Percentiles rank a stretch among this genome's conserved stretches.
Evolutionary conservation across 1,139 yeast genomes (phyloP).

Genomic region (Geotrichum armillariae): DNA sequence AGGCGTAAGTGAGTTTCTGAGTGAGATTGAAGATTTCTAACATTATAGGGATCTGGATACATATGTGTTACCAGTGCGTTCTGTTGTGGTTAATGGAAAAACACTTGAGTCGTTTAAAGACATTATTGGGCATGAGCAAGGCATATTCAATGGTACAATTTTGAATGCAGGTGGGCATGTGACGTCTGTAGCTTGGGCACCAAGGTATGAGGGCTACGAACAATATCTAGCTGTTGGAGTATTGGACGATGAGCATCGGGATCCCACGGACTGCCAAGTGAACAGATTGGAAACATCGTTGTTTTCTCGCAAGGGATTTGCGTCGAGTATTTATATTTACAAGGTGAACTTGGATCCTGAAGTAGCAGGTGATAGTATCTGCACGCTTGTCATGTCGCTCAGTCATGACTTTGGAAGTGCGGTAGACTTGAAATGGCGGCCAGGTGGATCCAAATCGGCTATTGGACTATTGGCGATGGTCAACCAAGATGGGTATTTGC

Average conservation of each 20-base stretch:
- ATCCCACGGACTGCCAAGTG: conserved; percentile 26
- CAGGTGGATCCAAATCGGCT: conserved; percentile 35
- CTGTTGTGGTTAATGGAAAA: conserved; percentile 9
- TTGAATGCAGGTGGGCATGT: conserved; percentile 33
- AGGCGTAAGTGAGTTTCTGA: not conserved
- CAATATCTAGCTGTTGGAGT: conserved; percentile 58
- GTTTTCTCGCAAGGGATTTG: conserved; percentile 25
- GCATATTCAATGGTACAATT: conserved; percentile 22
- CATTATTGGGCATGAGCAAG: conserved; percentile 5
- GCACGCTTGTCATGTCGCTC: conserved; percentile 38
- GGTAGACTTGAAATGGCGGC: conserved; percentile 55
- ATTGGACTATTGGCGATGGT: conserved; percentile 52
- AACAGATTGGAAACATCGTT: conserved; percentile 26
- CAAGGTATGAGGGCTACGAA: conserved; percentile 31
- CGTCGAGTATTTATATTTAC: conserved; percentile 30
- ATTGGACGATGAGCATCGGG: conserved; percentile 53
- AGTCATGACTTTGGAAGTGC: conserved; percentile 56
- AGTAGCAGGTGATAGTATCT: conserved; percentile 28
- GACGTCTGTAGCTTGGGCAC: conserved; percentile 34
- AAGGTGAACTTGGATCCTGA: conserved; percentile 20
- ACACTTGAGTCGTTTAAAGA: conserved; percentile 9
- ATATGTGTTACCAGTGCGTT: conserved; percentile 12
- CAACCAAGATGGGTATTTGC: conserved; percentile 64
- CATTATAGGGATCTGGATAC: not conserved
- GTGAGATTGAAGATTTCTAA: not conserved